Base-by-base conservation (phyloP, 163 green algal genomes). In the Trebouxia gelatinosa region DNA sequence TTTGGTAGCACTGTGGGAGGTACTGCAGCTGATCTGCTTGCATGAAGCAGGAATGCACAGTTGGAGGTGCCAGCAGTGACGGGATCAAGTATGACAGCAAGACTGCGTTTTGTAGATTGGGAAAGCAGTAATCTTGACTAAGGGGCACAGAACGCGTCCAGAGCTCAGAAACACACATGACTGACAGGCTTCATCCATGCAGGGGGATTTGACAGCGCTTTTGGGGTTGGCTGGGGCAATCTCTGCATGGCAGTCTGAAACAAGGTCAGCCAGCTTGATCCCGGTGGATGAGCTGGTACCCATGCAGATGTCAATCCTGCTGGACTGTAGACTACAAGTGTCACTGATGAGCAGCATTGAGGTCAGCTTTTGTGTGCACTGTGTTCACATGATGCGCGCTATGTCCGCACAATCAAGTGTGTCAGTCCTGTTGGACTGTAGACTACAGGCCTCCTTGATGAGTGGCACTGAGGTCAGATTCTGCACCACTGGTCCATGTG, bases 201-300 rank as follows among this genome's bases (percentile, higher is more conserved):
- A 76, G 68, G 28, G 40, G 11, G 40, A 76, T 59, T 29, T 76
- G 48, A 43, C 40, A 46, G 68, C 68, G 13, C 26, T 76, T 0
- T 4, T 61, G 1, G 28, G 40, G 11, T 29, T 76, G 43, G 68
- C 40, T 5, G 68, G 13, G 19, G 40, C 68, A 11, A 28, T 76
- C 29, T 40, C 43, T 76, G 68, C 43, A 39, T 76, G 68, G 68
- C 68, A 76, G 68, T 37, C n/a, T 48, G 68, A 59, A 43, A 40
- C 68, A 31, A 32, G 48, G 28, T 43, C 40, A 6, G 40, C 68
- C 19, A 76, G 28, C 17, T 37, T 38, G 23, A 59, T 7, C 50
- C 68, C 61, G 43, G 32, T 62, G 43, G 40, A 13, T 43, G 68
- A 38, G 26, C 13, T 76, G 17, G 31, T 28, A 26, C 68, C 68